Conservation (phyloP, 768 basidiomycete genomes). For the Rhodotorula graminis region DNA sequence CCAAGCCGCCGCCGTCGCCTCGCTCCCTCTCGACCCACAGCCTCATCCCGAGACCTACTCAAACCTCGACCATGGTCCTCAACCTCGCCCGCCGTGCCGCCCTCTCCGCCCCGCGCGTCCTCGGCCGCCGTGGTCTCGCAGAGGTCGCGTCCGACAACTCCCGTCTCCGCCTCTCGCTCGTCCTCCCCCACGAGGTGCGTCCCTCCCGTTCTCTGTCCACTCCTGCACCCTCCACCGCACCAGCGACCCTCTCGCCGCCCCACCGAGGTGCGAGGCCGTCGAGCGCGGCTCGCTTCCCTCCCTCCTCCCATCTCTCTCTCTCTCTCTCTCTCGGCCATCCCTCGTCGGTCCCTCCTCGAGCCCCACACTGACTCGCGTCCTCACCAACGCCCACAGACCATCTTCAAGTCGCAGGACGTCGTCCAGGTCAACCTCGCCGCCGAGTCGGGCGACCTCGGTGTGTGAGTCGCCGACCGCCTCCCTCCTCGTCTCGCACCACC, state of each 20-base stretch:
- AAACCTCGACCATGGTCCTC: background rate
- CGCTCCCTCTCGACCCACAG: background rate
- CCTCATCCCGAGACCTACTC: background rate
- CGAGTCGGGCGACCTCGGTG: constrained; percentile 96
- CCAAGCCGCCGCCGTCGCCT: background rate
- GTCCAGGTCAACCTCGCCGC: constrained; percentile 93
- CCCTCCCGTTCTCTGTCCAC: background rate
- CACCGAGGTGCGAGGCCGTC: background rate
- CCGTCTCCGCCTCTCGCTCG: constrained; percentile 87
- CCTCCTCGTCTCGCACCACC: background rate
- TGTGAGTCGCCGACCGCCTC: constrained; percentile 45
- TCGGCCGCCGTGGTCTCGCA: constrained; percentile 75
- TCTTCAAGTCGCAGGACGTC: constrained; percentile 85
- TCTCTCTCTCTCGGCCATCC: background rate
- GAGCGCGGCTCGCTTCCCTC: background rate
- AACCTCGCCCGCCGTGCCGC: constrained; percentile 6
- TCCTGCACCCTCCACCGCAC: background rate
- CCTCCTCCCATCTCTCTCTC: background rate
- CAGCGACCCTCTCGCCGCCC: background rate
- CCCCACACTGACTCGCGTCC: background rate
- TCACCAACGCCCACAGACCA: constrained; percentile 55
- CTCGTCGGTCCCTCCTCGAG: too few species aligned
- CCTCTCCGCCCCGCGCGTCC: constrained; percentile 47
- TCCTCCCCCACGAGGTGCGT: constrained; percentile 88
- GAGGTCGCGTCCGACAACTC: constrained; percentile 61